Evolutionary conservation across 768 basidiomycete species (phyloP).

Genomic region (Mrakia gelida): DNA sequence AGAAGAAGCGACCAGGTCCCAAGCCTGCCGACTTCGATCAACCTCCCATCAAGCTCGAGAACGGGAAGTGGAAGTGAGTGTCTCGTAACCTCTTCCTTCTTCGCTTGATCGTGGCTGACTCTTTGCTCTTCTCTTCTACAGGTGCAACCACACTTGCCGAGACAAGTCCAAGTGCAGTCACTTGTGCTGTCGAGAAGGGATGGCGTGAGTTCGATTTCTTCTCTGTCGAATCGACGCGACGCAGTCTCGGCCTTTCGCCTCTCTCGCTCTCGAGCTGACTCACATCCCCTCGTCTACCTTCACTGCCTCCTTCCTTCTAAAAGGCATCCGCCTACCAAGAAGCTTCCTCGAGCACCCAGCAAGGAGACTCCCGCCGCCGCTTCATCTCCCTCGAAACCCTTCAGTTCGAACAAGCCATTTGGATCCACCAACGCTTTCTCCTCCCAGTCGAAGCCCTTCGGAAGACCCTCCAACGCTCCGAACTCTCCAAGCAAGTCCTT

Average conservation of each 20-base stretch:
- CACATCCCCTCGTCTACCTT: not conserved
- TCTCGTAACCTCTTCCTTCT: too few relatives aligned
- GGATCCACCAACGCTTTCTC: not conserved
- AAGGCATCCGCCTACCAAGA: not conserved
- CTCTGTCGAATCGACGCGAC: not conserved
- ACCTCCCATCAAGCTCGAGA: not conserved
- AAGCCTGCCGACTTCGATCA: not conserved
- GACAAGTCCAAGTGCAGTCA: slow-evolving; percentile 20
- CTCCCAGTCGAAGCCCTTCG: not conserved
- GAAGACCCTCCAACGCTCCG: not conserved
- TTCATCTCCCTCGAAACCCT: not conserved
- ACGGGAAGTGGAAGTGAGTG: slow-evolving; percentile 21
- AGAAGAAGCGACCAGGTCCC: slow-evolving; percentile 11
- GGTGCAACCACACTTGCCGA: slow-evolving; percentile 21
- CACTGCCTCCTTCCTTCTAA: not conserved
- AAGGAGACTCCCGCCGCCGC: slow-evolving; percentile 1
- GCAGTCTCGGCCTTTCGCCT: not conserved
- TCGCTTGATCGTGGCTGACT: too few relatives aligned
- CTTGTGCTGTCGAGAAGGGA: slow-evolving; percentile 10
- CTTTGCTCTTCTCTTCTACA: not conserved
- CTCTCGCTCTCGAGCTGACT: not conserved
- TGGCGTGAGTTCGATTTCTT: not conserved
- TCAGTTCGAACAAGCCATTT: not conserved
- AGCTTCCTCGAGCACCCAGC: not conserved
- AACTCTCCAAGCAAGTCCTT: not conserved